These are phyloP conservation scores for Inonotus hispidus DNA, from an alignment of 1,284 basidiomycete species.

Conservation along the genomic window DNA sequence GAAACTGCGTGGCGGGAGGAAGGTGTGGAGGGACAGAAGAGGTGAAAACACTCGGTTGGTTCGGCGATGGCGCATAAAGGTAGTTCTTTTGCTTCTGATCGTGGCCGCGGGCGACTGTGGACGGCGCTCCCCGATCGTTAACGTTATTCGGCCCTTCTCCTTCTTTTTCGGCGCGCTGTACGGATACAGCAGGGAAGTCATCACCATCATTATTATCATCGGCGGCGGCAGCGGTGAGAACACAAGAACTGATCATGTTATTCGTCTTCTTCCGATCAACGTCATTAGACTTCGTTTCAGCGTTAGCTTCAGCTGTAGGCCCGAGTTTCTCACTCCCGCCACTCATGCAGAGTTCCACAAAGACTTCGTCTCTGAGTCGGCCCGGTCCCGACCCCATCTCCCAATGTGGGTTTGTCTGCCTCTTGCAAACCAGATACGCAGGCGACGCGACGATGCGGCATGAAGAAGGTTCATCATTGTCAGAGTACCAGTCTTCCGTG, in stretches of 20 bases:
- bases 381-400: background rate
- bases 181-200: background rate
- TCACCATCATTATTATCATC: too few relatives aligned
- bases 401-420: slow-evolving; percentile 3
- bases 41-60: background rate
- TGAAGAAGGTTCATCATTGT: background rate
- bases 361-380: background rate
- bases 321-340: too few relatives aligned
- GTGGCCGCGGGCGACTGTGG: background rate
- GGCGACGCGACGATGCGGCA: background rate
- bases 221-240: background rate
- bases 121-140: background rate
- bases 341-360: background rate
- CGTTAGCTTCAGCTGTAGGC: background rate
- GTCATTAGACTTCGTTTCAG: background rate
- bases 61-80: background rate
- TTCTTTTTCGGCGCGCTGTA: background rate
- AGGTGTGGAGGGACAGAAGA: background rate
- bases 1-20: slow-evolving; percentile 1
- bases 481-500: background rate
- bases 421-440: background rate
- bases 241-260: background rate
- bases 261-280: background rate
- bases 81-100: background rate
- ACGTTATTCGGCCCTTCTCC: background rate